A percentile compares a stretch with the other conserved stretches of the same genome.
Evolutionary conservation across 2,329 filamentous ascomycete species (phyloP).

Genomic region (Chrysoporthe deuterocubensis): DNA sequence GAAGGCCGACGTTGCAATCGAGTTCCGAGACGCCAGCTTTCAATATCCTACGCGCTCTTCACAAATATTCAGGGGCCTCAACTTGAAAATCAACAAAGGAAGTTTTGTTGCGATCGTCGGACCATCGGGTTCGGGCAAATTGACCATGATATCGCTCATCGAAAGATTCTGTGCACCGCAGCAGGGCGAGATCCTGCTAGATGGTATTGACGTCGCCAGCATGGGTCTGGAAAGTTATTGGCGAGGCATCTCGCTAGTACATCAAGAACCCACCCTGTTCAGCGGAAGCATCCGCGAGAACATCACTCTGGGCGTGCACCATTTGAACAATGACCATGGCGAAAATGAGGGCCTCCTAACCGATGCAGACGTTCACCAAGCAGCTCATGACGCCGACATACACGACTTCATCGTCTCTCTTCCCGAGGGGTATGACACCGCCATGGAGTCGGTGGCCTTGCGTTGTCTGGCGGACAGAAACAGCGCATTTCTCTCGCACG

Average conservation of each 20-base stretch:
- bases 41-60: slow-evolving; percentile 21
- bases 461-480: slow-evolving; percentile 26
- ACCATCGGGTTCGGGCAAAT: slow-evolving; percentile 39
- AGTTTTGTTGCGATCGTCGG: slow-evolving; percentile 39
- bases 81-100: slow-evolving; percentile 19
- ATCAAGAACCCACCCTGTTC: slow-evolving; percentile 63
- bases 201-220: slow-evolving; percentile 59
- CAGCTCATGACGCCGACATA: slow-evolving; percentile 37
- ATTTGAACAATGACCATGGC: not conserved
- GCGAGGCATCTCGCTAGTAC: slow-evolving; percentile 57
- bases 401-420: slow-evolving; percentile 33
- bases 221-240: slow-evolving; percentile 51
- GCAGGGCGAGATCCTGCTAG: slow-evolving; percentile 57
- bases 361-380: slow-evolving; percentile 34
- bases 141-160: slow-evolving; percentile 55
- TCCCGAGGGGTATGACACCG: slow-evolving; percentile 26
- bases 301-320: slow-evolving; percentile 37
- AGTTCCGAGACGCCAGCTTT: slow-evolving; percentile 24
- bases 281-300: slow-evolving; percentile 49
- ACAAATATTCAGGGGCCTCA: slow-evolving; percentile 13
- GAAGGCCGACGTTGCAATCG: slow-evolving; percentile 30
- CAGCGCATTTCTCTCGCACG: slow-evolving; percentile 28
- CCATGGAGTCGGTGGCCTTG: slow-evolving; percentile 23
- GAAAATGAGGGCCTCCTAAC: slow-evolving; percentile 18
- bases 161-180: slow-evolving; percentile 46